Percentiles rank a stretch among this genome's conserved stretches.
phyloP scores from a whole-genome alignment of 140 eudicot genomes.

The Anethum foeniculum region DNA sequence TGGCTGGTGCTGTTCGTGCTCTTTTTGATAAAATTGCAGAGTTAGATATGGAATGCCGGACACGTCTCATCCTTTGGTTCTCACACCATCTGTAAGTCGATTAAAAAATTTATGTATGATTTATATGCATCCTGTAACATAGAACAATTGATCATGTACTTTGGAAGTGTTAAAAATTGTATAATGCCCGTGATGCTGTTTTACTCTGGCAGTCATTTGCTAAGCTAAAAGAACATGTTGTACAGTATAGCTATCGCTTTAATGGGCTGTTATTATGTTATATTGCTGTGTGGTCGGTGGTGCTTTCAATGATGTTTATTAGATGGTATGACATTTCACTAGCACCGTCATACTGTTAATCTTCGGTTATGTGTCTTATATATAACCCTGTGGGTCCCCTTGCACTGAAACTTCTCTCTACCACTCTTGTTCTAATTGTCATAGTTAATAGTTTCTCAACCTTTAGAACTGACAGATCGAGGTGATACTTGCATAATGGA shows the following conservation, averaged over 20 bases:
- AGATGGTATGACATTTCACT: not conserved
- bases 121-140: not conserved
- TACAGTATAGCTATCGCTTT: not conserved
- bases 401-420: not conserved
- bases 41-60: slow-evolving; percentile 93
- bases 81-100: slow-evolving; percentile 91
- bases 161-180: not conserved
- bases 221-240: not conserved
- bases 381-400: too few species aligned
- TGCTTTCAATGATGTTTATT: not conserved
- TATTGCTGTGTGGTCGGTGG: not conserved
- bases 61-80: slow-evolving; percentile 96
- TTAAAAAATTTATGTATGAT: not conserved
- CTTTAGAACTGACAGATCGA: not conserved
- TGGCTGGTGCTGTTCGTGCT: slow-evolving; percentile 98
- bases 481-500: not conserved
- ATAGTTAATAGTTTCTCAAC: not conserved
- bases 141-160: not conserved
- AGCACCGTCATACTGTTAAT: not conserved
- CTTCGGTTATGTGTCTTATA: not conserved
- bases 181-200: not conserved
- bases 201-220: not conserved
- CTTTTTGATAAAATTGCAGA: slow-evolving; percentile 93
- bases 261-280: not conserved
- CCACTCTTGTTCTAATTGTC: not conserved